Base-by-base conservation (phyloP, 1,284 basidiomycete species). In the Cerrena zonata region DNA sequence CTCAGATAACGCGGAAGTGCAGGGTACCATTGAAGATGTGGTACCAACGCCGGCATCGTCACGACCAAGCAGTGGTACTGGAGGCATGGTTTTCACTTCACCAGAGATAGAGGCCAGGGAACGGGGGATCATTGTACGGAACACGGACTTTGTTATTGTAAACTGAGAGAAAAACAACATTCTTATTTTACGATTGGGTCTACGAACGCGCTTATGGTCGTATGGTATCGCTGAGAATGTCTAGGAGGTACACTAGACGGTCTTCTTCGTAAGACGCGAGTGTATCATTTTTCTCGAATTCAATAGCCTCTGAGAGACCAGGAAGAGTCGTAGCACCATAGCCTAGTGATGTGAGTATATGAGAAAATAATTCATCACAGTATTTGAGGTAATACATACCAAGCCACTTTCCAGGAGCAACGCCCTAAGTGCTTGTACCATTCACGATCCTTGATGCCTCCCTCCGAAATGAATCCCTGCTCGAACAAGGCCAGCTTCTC, bases 271-370 rank as follows among this genome's bases (percentile, higher is more conserved):
- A 66, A 55, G 80, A 69, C 1, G 84, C 85, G 48, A 84, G 66
- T 13, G 75, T 78, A n/a, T 66, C 59, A 58, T 86, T 82, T 60
- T 81, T 75, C 51, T 91, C 88, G 47, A 83, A 75, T 3, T 80
- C 78, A 52, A 94, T 73, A 3, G 89, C 84, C 65, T 94, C 91
- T 1, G 85, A 89, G 39, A 94, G 71, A 12, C 80, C 89, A 13
- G 91, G 92, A 62, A 94, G 77, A 2, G 89, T 89, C 1, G 89
- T 91, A 10, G 89, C 90, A 25, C 91, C 92, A 61, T 94, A 94
- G 3, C 86, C 86, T 86, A 58, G 21, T 34, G 40, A 11, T 21
- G 45, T 38, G 18, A 4, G 15, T 23, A 48, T 11, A 45, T 23
- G 23, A 34, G 30, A 34, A 34, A 34, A 34, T 34, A 34, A 15